A percentile compares a stretch with the other conserved stretches of the same genome.
These are phyloP conservation scores for Byssoonygena ceratinophila DNA, from an alignment of 2,329 filamentous ascomycete species.

Conservation along the genomic window DNA sequence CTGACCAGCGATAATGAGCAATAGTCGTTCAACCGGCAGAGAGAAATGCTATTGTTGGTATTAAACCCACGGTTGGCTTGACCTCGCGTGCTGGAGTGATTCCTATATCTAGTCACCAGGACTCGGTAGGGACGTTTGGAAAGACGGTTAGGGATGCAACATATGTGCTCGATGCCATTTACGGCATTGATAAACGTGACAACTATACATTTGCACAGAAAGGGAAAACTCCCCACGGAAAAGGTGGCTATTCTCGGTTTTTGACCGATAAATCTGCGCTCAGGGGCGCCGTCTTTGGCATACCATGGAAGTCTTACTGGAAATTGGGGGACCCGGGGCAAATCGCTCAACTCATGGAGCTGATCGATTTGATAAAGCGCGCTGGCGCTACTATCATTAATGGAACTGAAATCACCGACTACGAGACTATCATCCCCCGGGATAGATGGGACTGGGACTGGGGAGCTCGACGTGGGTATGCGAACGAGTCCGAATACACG, in stretches of 20 bases:
- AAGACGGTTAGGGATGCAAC: conserved; percentile 59
- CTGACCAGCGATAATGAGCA: background rate
- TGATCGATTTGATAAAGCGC: conserved; percentile 45
- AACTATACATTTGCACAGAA: conserved; percentile 54
- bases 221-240: conserved; percentile 42
- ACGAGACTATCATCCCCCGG: conserved; percentile 52
- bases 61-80: conserved; percentile 66
- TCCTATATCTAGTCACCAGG: conserved; percentile 57
- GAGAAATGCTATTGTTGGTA: conserved; percentile 57
- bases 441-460: conserved; percentile 67
- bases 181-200: conserved; percentile 52
- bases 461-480: conserved; percentile 49
- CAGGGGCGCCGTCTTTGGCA: conserved; percentile 53
- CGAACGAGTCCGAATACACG: conserved; percentile 66
- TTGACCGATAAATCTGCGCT: conserved; percentile 47
- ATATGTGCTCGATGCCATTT: conserved; percentile 57
- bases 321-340: conserved; percentile 48
- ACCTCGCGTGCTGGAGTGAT: conserved; percentile 57
- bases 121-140: conserved; percentile 58
- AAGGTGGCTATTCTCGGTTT: conserved; percentile 46
- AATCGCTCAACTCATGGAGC: conserved; percentile 42
- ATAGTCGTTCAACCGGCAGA: conserved; percentile 59
- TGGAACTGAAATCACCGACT: conserved; percentile 55
- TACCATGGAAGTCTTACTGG: conserved; percentile 67
- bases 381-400: conserved; percentile 61